Base-by-base conservation (phyloP, 345 rosid genomes). In the Turnera subulata region DNA sequence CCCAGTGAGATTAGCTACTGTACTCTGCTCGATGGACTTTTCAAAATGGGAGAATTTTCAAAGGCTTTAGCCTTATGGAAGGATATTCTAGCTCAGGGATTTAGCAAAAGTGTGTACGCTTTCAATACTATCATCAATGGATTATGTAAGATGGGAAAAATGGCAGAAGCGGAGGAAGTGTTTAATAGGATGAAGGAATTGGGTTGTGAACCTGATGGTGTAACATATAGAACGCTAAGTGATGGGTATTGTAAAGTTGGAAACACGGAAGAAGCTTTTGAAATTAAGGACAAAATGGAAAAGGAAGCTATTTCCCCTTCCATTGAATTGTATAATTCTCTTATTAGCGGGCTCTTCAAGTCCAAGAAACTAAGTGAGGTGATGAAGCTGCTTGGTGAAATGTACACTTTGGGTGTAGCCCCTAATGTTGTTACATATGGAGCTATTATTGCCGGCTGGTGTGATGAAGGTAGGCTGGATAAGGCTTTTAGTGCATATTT, bases 41-140 rank as follows among this genome's bases (percentile, higher is more conserved):
- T 86, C 74, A 89, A 84, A 82, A 80, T 76, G 76, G 91, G 81
- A 29, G 77, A 88, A 53, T 70, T 71, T 64, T 69, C 75, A n/a
- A 72, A 65, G 61, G 91, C 92, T 62, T 68, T 77, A 66, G 63
- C 46, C 54, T 66, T 88, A 62, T 91, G 98, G 96, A 69, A 77
- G 53, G 71, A 78, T 50, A 75, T 88, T 68, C 63, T 82, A 65
- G 90, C 83, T 1, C 80, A 78, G 67, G 96, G 96, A 40, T 61
- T 74, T 40, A 59, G 76, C 60, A 84, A 68, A 54, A 78, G 71
- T 42, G 75, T 71, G 40, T 52, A 77, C 51, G 67, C 83, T 35
- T 86, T 81, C 70, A 92, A 92, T 66, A 78, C 77, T 33, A 80
- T 86, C 91, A 86, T 89, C 38, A 81, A 70, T 53, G 95, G 96